phyloP scores from a whole-genome alignment of 345 rosid genomes.

The Luvunga scandens region DNA sequence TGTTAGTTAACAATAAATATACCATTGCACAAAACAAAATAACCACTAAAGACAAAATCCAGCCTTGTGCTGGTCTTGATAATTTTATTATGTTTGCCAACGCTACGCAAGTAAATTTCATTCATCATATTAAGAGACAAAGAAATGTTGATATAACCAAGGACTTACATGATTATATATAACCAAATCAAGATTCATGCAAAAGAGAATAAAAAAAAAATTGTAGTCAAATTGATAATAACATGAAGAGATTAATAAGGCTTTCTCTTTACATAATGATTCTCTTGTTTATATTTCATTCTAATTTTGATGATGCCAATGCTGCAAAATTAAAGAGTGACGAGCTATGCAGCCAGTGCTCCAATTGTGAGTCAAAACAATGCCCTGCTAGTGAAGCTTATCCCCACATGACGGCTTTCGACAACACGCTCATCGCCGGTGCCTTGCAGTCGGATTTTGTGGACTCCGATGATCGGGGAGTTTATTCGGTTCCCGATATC shows the following conservation, averaged over 20 bases:
- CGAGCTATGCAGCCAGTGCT: conserved; percentile 43
- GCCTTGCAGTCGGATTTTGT: conserved; percentile 45
- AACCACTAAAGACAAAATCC: neutral
- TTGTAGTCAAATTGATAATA: neutral
- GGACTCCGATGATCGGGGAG: conserved; percentile 23
- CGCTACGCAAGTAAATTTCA: neutral
- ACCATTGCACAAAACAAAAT: neutral
- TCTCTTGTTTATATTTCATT: neutral
- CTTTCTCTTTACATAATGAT: conserved; percentile 8
- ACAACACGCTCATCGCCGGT: conserved; percentile 32
- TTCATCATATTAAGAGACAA: neutral
- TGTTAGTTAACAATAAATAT: neutral
- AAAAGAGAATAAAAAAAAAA: neutral
- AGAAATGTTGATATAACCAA: conserved; percentile 12
- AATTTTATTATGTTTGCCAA: neutral
- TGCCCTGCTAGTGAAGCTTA: conserved; percentile 45
- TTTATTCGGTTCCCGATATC: conserved; percentile 43
- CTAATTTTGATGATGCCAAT: neutral
- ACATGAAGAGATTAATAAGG: conserved; percentile 12
- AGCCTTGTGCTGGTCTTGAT: neutral
- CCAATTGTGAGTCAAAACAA: conserved; percentile 20
- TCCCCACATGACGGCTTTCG: conserved; percentile 48
- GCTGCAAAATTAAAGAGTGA: conserved; percentile 19
- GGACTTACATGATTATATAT: neutral
- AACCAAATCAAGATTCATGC: neutral